phyloP scores from a whole-genome alignment of 129 eudicot species.

The Cynara cardunculus region DNA sequence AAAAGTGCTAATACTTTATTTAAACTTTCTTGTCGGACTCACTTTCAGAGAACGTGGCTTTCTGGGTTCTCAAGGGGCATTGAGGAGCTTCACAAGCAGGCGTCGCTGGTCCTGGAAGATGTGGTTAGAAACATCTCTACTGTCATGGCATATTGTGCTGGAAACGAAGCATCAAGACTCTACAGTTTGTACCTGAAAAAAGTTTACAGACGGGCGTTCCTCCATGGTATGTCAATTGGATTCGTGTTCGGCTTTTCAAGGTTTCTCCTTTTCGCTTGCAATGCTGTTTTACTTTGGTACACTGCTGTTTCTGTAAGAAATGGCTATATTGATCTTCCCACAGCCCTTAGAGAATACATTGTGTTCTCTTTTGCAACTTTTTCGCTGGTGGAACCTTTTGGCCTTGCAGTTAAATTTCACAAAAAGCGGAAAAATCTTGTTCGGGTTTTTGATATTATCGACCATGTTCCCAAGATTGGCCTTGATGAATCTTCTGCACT shows the following conservation, averaged over 20 bases:
- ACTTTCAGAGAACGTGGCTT: constrained; percentile 41
- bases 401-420: constrained; percentile 43
- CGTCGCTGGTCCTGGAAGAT: constrained; percentile 55
- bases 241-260: constrained; percentile 50
- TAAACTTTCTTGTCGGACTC: not conserved
- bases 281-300: constrained; percentile 59
- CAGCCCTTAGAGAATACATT: constrained; percentile 56
- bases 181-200: constrained; percentile 37
- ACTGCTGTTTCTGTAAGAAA: constrained; percentile 42
- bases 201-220: constrained; percentile 37
- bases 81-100: constrained; percentile 54
- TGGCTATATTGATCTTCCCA: constrained; percentile 33
- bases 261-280: constrained; percentile 56
- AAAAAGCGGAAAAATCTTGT: constrained; percentile 45
- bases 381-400: constrained; percentile 56
- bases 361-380: constrained; percentile 62
- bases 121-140: constrained; percentile 49
- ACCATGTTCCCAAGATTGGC: constrained; percentile 45
- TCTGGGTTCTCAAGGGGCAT: constrained; percentile 48
- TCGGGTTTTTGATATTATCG: constrained; percentile 44
- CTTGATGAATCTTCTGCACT: constrained; percentile 45
- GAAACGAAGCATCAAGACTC: constrained; percentile 47
- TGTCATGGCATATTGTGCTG: constrained; percentile 62
- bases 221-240: constrained; percentile 51
- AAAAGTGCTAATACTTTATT: not conserved